A percentile compares a stretch with the other conserved stretches of the same genome.
phyloP scores from a whole-genome alignment of 805 yeast genomes.

The Monosporozyma unispora region DNA sequence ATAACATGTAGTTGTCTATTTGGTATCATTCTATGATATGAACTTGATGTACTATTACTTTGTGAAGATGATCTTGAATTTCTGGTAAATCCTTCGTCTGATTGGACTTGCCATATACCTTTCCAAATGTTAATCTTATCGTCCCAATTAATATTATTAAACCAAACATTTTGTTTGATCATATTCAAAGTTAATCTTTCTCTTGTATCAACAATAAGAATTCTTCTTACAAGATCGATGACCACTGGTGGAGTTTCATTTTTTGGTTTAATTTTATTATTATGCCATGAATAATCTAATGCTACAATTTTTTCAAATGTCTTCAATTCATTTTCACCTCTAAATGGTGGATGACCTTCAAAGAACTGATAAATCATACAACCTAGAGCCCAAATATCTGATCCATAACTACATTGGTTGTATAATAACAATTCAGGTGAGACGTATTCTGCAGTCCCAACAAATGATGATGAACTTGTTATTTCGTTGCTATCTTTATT shows the following conservation, averaged over 20 bases:
- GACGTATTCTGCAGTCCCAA: slow-evolving; percentile 95
- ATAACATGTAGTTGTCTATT: slow-evolving; percentile 23
- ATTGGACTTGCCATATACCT: slow-evolving; percentile 57
- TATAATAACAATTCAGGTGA: slow-evolving; percentile 79
- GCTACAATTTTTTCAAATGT: slow-evolving; percentile 84
- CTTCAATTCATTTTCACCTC: slow-evolving; percentile 74
- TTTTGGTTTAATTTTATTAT: slow-evolving; percentile 16
- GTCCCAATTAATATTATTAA: slow-evolving; percentile 56
- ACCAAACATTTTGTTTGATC: slow-evolving; percentile 66
- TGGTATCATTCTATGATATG: slow-evolving; percentile 14
- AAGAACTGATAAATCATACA: slow-evolving; percentile 79
- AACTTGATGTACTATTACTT: neutral
- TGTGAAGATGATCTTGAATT: neutral
- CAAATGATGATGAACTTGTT: slow-evolving; percentile 56
- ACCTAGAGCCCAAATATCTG: slow-evolving; percentile 93
- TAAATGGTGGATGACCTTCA: slow-evolving; percentile 81
- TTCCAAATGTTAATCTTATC: slow-evolving; percentile 65
- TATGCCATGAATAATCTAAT: slow-evolving; percentile 58
- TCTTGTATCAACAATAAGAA: slow-evolving; percentile 65
- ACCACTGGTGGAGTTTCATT: slow-evolving; percentile 46
- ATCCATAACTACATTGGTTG: slow-evolving; percentile 72
- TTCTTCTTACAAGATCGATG: slow-evolving; percentile 54
- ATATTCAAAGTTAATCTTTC: slow-evolving; percentile 48
- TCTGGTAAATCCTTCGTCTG: neutral
- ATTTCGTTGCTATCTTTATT: slow-evolving; percentile 5